These are phyloP conservation scores for Sugiyamaella novakii DNA, from an alignment of 1,139 yeast genomes.

Conservation along the genomic window DNA sequence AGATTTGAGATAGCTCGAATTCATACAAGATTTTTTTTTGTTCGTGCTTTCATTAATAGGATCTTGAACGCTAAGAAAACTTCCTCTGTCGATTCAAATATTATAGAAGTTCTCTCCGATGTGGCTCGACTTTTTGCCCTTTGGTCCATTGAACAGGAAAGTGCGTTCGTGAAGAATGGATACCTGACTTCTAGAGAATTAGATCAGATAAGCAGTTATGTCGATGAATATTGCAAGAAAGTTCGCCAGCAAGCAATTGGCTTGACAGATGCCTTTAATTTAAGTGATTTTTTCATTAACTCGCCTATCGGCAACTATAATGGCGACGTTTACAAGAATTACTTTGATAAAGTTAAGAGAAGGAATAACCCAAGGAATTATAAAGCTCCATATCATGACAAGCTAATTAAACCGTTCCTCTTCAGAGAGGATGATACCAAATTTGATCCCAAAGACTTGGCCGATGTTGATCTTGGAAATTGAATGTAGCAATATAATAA, in stretches of 20 bases:
- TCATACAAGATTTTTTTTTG: slow-evolving; percentile 45
- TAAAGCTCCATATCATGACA: slow-evolving; percentile 46
- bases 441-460: slow-evolving; percentile 6
- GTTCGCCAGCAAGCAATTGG: slow-evolving; percentile 75
- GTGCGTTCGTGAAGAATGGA: slow-evolving; percentile 72
- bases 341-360: slow-evolving; percentile 48
- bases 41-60: slow-evolving; percentile 44
- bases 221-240: slow-evolving; percentile 42
- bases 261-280: slow-evolving; percentile 83
- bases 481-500: background rate
- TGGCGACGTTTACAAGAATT: slow-evolving; percentile 85
- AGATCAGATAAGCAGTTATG: slow-evolving; percentile 39
- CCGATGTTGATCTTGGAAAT: background rate
- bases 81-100: slow-evolving; percentile 30
- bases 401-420: slow-evolving; percentile 46
- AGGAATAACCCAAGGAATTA: slow-evolving; percentile 41
- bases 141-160: slow-evolving; percentile 71
- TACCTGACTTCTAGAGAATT: slow-evolving; percentile 50
- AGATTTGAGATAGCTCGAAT: slow-evolving; percentile 50
- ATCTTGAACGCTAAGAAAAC: slow-evolving; percentile 27
- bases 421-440: slow-evolving; percentile 21
- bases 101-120: slow-evolving; percentile 47
- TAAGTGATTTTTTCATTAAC: slow-evolving; percentile 81
- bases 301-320: slow-evolving; percentile 82
- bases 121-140: slow-evolving; percentile 66